These are phyloP conservation scores for Cordia subcordata DNA, from an alignment of 257 asterid species.

Conservation along the genomic window DNA sequence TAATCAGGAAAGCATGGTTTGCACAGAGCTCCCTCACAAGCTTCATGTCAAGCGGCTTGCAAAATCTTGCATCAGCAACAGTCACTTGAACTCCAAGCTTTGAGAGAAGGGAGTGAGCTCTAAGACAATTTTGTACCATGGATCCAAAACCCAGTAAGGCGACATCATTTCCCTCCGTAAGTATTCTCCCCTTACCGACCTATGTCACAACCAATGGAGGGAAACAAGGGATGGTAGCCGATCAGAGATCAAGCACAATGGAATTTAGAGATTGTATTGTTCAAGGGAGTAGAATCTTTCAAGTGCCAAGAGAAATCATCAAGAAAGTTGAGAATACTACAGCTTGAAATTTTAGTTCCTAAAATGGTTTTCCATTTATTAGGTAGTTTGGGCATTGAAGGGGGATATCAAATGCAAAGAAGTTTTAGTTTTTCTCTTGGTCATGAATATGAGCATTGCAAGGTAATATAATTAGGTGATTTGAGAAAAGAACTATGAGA, in stretches of 20 bases:
- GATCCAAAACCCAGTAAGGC: slow-evolving; percentile 85
- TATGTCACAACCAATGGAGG: slow-evolving; percentile 19
- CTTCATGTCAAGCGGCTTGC: slow-evolving; percentile 81
- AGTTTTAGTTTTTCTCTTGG: no score
- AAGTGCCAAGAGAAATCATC: no score
- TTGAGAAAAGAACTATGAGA: no score
- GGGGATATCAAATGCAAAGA: no score
- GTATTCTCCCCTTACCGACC: slow-evolving; percentile 74
- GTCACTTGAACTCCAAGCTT: slow-evolving; percentile 63
- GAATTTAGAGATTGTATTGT: no score
- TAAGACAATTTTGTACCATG: slow-evolving; percentile 78
- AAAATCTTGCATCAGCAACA: slow-evolving; percentile 94
- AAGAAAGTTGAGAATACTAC: no score
- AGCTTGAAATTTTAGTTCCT: no score
- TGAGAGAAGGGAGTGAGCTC: slow-evolving; percentile 72
- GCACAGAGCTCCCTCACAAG: slow-evolving; percentile 55
- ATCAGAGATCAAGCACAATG: not conserved
- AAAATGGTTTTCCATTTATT: no score
- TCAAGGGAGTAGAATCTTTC: no score
- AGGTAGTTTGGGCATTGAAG: no score
- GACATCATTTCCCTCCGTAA: slow-evolving; percentile 63
- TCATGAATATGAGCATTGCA: no score
- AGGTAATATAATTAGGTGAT: no score
- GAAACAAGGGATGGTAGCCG: not conserved
- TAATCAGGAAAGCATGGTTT: slow-evolving; percentile 57